Base-by-base conservation (phyloP, 371 early-diverging fungal genomes). In the Mortierella sp. region DNA sequence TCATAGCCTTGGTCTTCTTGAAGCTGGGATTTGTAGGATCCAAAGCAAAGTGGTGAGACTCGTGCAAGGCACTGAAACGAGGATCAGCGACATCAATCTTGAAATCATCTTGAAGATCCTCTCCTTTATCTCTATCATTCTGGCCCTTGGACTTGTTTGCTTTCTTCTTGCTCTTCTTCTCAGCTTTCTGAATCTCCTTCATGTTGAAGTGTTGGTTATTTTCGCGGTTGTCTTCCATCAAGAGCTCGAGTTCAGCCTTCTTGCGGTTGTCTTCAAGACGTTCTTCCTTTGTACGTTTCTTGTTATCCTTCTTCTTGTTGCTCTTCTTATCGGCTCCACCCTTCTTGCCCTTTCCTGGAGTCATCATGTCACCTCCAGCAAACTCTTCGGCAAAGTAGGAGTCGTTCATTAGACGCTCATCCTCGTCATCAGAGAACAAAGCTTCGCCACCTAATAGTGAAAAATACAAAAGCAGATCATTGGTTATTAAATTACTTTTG, bases 1-100 rank as follows among this genome's bases (percentile, higher is more conserved):
- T 80, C 97, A 96, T 97, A 28, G 90, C 92, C 83, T 93, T 93
- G 35, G 97, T 98, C 88, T 96, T 96, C 85, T 96, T 97, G 88
- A 95, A 98, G 67, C 93, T 90, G 63, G 98, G 96, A 80, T 94
- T 96, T 62, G 96, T 96, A 19, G 98, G 97, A 74, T 98, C 99
- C 58, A 98, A 93, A 23, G 97, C 96, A 83, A 96, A 98, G 70
- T 94, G 92, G 77, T 94, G 93, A 8, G 92, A 92, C 26, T 94
- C 93, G 63, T 90, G 88, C 76, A 97, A 64, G 1, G 94, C 92
- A 23, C 86, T 77, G 82, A 98, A 98, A 75, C 99, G 93, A 67
- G 94, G 90, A 85, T 98, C 99, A 23, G 72, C 76, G 4, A 92
- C 89, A 68, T 98, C 86, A 45, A 98, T 89, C 70, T 93, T 89